Evolutionary conservation across 192 early-diverging fungal genomes (phyloP).

Genomic region (Dispira parvispora): DNA sequence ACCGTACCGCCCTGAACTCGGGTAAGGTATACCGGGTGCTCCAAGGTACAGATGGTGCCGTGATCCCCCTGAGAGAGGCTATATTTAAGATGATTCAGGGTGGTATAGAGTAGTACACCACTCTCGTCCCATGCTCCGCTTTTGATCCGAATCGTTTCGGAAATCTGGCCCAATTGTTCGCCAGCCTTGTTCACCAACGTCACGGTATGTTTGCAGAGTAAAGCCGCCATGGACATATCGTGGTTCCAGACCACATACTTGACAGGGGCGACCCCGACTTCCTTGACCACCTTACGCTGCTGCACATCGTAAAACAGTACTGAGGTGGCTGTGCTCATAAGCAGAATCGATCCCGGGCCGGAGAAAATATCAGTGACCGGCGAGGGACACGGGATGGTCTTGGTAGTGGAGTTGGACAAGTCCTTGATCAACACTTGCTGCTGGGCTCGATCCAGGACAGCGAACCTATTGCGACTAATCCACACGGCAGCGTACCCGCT

Average conservation of each 20-base stretch:
- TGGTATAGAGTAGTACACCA: constrained; percentile 87
- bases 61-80: constrained; percentile 87
- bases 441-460: constrained; percentile 74
- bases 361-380: constrained; percentile 77
- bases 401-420: constrained; percentile 70
- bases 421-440: constrained; percentile 82
- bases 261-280: constrained; percentile 67
- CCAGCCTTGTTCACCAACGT: constrained; percentile 76
- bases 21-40: constrained; percentile 71
- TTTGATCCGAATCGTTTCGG: constrained; percentile 98
- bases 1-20: constrained; percentile 44
- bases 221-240: constrained; percentile 74
- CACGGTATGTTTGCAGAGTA: constrained; percentile 93
- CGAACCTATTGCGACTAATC: constrained; percentile 94
- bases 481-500: constrained; percentile 71
- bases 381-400: constrained; percentile 68
- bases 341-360: constrained; percentile 61
- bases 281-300: constrained; percentile 50
- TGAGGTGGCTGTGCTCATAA: constrained; percentile 68
- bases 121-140: constrained; percentile 90
- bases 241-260: constrained; percentile 90
- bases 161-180: constrained; percentile 76
- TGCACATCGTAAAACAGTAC: constrained; percentile 89
- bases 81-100: constrained; percentile 98
- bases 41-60: constrained; percentile 92